phyloP scores from a whole-genome alignment of 345 rosid genomes.

The Populus alba region DNA sequence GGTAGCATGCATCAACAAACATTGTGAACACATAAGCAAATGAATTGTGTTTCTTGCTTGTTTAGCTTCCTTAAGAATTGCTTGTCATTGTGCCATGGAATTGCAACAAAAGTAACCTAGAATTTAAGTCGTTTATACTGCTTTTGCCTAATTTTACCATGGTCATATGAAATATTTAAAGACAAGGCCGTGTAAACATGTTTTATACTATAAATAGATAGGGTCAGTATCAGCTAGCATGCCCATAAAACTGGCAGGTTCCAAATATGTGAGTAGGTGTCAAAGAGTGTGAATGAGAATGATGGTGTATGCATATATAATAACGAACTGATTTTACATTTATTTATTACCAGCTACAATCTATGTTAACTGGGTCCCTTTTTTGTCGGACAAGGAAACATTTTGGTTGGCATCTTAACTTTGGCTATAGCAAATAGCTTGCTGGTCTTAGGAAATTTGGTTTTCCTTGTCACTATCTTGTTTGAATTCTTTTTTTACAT shows the following conservation, averaged over 20 bases:
- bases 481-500: slow-evolving; percentile 3
- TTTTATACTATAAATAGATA: background rate
- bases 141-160: background rate
- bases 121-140: background rate
- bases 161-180: background rate
- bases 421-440: slow-evolving; percentile 1
- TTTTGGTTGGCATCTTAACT: slow-evolving; percentile 7
- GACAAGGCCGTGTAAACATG: background rate
- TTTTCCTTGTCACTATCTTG: background rate
- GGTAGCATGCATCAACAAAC: background rate
- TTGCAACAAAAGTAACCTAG: background rate
- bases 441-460: background rate
- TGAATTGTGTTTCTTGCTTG: slow-evolving; percentile 1
- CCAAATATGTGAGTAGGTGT: background rate
- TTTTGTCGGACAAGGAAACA: background rate
- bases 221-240: background rate
- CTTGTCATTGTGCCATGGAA: background rate
- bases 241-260: background rate
- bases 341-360: background rate
- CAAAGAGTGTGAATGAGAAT: background rate
- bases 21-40: background rate
- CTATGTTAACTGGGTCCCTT: background rate
- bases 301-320: background rate
- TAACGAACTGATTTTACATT: background rate
- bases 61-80: background rate